phyloP scores from a whole-genome alignment of 164 flowering plant genomes.

The Dillenia suffruticosa region DNA sequence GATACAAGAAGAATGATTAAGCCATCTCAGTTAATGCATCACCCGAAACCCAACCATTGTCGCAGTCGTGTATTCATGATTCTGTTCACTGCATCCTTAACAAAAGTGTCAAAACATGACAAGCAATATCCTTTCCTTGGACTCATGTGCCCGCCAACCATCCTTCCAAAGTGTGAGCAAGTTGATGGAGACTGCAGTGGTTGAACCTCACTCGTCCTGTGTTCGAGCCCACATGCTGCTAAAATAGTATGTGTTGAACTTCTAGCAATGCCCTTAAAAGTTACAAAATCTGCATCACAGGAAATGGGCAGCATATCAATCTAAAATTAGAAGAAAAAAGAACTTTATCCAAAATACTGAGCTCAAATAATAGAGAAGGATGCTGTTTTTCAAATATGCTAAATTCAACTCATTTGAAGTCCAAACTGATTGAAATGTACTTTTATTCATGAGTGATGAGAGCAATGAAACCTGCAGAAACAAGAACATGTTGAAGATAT shows the following conservation, averaged over 20 bases:
- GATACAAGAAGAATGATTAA: no score
- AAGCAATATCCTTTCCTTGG: slow-evolving; percentile 36
- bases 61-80: slow-evolving; percentile 25
- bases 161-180: slow-evolving; percentile 39
- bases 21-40: background rate
- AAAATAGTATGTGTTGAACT: slow-evolving; percentile 56
- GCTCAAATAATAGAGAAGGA: no score
- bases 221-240: slow-evolving; percentile 57
- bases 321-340: no score
- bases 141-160: slow-evolving; percentile 22
- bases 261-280: slow-evolving; percentile 44
- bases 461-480: no score
- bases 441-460: no score
- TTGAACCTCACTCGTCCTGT: slow-evolving; percentile 23
- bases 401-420: no score
- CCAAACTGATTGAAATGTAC: background rate
- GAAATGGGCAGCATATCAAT: no score
- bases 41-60: background rate
- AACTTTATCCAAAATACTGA: no score
- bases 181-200: slow-evolving; percentile 29
- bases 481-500: background rate
- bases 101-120: slow-evolving; percentile 43
- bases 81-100: slow-evolving; percentile 35
- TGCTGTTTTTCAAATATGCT: no score
- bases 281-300: background rate